A percentile compares a stretch with the other conserved stretches of the same genome.
Evolutionary conservation across 192 early-diverging fungal species (phyloP).

Genomic region (Thamnidium elegans): DNA sequence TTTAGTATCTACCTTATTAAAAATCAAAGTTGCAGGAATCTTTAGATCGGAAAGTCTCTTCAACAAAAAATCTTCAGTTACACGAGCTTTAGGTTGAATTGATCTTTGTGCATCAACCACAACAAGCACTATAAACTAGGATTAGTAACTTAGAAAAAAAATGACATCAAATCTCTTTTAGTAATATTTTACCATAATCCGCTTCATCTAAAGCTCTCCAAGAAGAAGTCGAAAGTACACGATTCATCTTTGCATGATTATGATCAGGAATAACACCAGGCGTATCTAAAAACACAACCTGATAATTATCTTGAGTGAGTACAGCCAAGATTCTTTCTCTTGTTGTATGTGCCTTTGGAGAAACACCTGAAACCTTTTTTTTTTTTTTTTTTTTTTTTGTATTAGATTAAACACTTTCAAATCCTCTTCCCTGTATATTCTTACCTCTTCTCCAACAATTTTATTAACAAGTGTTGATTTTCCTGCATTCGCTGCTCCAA

Average conservation of each 20-base stretch:
- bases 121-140: constrained; percentile 38
- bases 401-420: background rate
- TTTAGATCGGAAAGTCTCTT: constrained; percentile 36
- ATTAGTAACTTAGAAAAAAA: background rate
- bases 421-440: no score
- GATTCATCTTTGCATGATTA: constrained; percentile 44
- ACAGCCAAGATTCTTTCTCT: constrained; percentile 60
- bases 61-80: constrained; percentile 49
- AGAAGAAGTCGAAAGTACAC: constrained; percentile 52
- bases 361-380: constrained; percentile 60
- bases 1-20: constrained; percentile 50
- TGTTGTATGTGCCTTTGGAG: constrained; percentile 70
- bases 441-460: constrained; percentile 48
- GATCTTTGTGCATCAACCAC: constrained; percentile 52
- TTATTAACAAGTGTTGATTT: constrained; percentile 79
- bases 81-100: constrained; percentile 23
- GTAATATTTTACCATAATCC: constrained; percentile 41
- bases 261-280: constrained; percentile 52
- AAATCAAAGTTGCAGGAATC: constrained; percentile 49
- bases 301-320: constrained; percentile 53
- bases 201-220: constrained; percentile 57
- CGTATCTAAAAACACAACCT: constrained; percentile 66
- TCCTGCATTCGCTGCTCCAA: constrained; percentile 72
- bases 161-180: background rate
- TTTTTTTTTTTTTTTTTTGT: background rate